Evolutionary conservation across 345 rosid genomes (phyloP), one percentile per base, ranked within the genome.

Genomic region (Populus tremula): DNA sequence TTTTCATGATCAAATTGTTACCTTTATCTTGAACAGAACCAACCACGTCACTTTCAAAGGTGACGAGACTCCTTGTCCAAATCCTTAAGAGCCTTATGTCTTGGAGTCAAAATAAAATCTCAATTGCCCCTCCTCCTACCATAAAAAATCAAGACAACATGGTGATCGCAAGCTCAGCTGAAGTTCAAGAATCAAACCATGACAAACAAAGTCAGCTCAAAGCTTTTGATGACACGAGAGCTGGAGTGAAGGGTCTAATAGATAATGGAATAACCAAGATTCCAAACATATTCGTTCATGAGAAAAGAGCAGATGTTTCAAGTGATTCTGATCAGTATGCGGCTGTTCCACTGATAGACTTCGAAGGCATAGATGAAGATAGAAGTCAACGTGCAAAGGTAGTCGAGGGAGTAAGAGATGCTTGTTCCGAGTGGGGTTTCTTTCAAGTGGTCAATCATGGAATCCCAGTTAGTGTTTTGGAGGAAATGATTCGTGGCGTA

Each of bases 361-460:
- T 77, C 5, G 20, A 64, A 45, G 59, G 31, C 25, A n/a, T 43
- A 14, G 14, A 77, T 1, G 36, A 70, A 18, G 70, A 70, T 36
- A 4, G 54, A 69, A 23, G 38, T 35, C 21, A 11, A 1, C 77
- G 77, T 7, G n/a, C 17, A n/a, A 59, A 41, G 56, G 23, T 72
- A 1, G 29, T 73, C 29, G 67, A 78, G 0, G 10, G 35, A 53
- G 47, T 78, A 1, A 35, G 56, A 9, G 38, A 67, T 36, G 81
- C 81, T 18, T 72, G 53, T 14, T 45, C 27, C 17, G 54, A 25
- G 21, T 78, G 81, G 81, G 77, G 81, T 18, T 72, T 78, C 31
- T 78, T 78, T 39, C 59, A 78, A 41, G 72, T 78, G n/a, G 25
- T 78, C 33, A 78, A 78, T 21, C 77, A 78, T 29, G 77, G 77